phyloP scores from a whole-genome alignment of 208 protist genomes.

The Acanthamoeba royreba region DNA sequence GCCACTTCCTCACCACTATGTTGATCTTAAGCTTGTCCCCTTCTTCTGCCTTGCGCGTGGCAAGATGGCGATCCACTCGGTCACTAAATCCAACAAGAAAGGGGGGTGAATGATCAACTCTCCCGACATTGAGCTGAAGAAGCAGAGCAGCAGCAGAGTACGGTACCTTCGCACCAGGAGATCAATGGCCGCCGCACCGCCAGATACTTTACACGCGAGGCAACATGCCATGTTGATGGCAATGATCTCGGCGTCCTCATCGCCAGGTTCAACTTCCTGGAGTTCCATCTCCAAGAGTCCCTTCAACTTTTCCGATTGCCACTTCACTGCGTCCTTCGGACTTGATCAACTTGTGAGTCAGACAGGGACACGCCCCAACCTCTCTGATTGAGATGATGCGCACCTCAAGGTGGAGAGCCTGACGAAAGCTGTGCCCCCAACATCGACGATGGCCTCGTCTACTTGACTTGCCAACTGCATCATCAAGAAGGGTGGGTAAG shows the following conservation, averaged over 20 bases:
- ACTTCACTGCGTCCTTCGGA: not conserved
- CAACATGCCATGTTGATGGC: conserved; percentile 11
- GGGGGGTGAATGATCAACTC: not conserved
- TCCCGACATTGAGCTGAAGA: not conserved
- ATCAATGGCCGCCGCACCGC: not conserved
- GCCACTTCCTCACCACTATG: not conserved
- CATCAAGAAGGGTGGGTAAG: not conserved
- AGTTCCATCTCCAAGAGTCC: not conserved
- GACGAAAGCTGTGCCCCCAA: not conserved
- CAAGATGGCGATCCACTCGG: not conserved
- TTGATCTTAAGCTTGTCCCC: not conserved
- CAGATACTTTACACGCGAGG: not conserved
- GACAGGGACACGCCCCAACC: not conserved
- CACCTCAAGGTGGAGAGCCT: not conserved
- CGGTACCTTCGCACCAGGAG: not conserved
- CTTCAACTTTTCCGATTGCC: conserved; percentile 9
- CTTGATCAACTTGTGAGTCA: not conserved
- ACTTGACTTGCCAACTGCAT: not conserved
- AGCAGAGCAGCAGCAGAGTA: not conserved
- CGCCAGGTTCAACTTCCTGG: not conserved
- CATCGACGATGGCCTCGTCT: not conserved
- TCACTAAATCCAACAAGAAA: not conserved
- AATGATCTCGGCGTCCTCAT: conserved; percentile 6
- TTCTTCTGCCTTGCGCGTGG: not conserved
- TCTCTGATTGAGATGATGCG: not conserved